Conservation (phyloP, 2,329 filamentous ascomycete species). For the Camillea tinctor region DNA sequence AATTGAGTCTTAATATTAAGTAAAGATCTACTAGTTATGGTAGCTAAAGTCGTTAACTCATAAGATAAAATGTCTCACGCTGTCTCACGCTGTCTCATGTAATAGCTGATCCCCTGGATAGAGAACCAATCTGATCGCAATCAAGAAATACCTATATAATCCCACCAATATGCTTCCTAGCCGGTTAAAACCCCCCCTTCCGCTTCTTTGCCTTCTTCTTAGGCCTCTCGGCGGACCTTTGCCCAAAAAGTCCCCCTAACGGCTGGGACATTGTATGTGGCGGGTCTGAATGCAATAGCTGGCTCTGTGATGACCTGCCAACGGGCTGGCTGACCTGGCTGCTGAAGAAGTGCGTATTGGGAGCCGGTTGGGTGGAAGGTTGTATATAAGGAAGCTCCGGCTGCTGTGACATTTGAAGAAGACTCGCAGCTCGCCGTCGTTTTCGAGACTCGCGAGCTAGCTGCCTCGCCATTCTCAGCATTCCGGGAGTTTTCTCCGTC, state of each 20-base stretch:
- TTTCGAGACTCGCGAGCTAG: slow-evolving; percentile 29
- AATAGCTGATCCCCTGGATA: no score
- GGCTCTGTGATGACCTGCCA: slow-evolving; percentile 20
- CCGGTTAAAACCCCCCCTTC: slow-evolving; percentile 29
- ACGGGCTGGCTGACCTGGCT: slow-evolving; percentile 26
- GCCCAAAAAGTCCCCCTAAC: slow-evolving; percentile 28
- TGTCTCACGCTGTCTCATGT: no score
- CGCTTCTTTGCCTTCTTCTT: slow-evolving; percentile 32
- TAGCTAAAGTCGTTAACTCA: no score
- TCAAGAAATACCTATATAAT: no score
- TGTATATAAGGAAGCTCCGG: slow-evolving; percentile 29
- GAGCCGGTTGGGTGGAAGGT: slow-evolving; percentile 29
- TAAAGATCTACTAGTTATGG: no score
- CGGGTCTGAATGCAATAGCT: slow-evolving; percentile 22
- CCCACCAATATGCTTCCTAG: neutral
- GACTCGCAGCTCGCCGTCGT: slow-evolving; percentile 29
- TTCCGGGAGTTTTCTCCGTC: slow-evolving; percentile 25
- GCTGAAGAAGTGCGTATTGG: slow-evolving; percentile 22
- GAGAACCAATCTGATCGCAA: no score
- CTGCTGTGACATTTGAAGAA: slow-evolving; percentile 26
- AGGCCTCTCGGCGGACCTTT: slow-evolving; percentile 23
- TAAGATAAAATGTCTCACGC: no score
- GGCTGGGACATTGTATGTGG: slow-evolving; percentile 33
- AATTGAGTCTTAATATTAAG: no score
- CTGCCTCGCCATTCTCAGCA: slow-evolving; percentile 25